phyloP scores from a whole-genome alignment of 2,329 filamentous ascomycete genomes.

The Nothopassalora personata region DNA sequence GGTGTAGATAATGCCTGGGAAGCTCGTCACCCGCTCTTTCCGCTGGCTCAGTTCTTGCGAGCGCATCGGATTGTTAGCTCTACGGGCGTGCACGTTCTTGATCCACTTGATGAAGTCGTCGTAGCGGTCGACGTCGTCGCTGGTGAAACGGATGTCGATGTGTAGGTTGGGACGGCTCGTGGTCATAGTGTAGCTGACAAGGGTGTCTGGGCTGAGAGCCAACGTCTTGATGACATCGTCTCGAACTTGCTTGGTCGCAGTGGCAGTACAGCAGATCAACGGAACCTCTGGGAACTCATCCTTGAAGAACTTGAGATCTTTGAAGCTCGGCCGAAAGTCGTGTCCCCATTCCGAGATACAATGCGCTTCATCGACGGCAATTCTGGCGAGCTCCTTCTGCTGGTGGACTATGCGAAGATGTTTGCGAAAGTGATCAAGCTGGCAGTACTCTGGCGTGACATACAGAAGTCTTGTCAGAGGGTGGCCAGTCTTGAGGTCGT shows the following conservation, averaged over 20 bases:
- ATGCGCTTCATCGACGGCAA: slow-evolving; percentile 91
- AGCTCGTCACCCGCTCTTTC: slow-evolving; percentile 53
- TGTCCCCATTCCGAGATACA: slow-evolving; percentile 98
- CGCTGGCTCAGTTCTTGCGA: slow-evolving; percentile 53
- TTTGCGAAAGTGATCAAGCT: slow-evolving; percentile 68
- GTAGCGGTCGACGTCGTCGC: slow-evolving; percentile 68
- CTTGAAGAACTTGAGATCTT: slow-evolving; percentile 80
- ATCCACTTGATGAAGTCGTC: slow-evolving; percentile 74
- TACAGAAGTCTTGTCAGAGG: slow-evolving; percentile 79
- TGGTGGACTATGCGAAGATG: slow-evolving; percentile 67
- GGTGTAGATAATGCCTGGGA: slow-evolving; percentile 76
- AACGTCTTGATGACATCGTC: slow-evolving; percentile 77
- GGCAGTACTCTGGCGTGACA: slow-evolving; percentile 86
- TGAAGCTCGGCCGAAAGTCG: slow-evolving; percentile 91
- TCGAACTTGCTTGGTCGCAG: slow-evolving; percentile 74
- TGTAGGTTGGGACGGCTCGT: slow-evolving; percentile 82
- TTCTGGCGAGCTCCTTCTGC: slow-evolving; percentile 77
- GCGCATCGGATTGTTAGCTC: slow-evolving; percentile 53
- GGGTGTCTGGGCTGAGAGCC: slow-evolving; percentile 56
- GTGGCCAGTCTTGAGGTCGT: slow-evolving; percentile 81
- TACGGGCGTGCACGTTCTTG: slow-evolving; percentile 63
- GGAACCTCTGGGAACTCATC: slow-evolving; percentile 76
- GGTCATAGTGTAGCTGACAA: slow-evolving; percentile 75
- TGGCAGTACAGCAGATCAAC: slow-evolving; percentile 88
- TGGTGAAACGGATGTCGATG: slow-evolving; percentile 80